Conservation (phyloP, 108 stramenopile species). For the Stephanodiscus triporus region DNA sequence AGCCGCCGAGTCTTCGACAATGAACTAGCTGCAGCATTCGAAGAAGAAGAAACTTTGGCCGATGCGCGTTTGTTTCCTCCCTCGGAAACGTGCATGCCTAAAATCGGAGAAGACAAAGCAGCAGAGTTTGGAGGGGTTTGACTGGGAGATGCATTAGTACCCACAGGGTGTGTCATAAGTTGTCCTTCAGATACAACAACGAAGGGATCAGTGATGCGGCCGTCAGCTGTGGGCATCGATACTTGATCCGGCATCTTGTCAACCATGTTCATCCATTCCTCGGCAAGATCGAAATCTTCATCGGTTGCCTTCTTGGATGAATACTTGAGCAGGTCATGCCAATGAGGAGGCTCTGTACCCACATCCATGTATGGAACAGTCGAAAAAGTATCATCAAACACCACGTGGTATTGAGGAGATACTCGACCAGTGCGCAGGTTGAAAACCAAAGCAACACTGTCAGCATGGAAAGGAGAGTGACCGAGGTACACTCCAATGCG, state of each 20-base stretch:
- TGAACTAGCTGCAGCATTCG: slow-evolving; percentile 7
- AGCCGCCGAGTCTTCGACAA: background rate
- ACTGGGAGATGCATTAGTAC: background rate
- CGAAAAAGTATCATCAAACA: too few relatives aligned
- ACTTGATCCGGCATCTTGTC: background rate
- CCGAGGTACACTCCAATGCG: slow-evolving; percentile 39
- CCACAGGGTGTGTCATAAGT: too few relatives aligned
- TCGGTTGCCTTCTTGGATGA: slow-evolving; percentile 9
- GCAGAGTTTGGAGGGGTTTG: background rate
- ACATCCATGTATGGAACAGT: slow-evolving; percentile 27
- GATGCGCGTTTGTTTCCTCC: slow-evolving; percentile 12
- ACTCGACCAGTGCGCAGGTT: too few relatives aligned
- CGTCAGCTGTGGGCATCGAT: background rate
- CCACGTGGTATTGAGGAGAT: too few relatives aligned
- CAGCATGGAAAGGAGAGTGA: slow-evolving; percentile 33
- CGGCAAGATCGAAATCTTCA: slow-evolving; percentile 12
- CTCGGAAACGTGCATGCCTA: slow-evolving; percentile 16
- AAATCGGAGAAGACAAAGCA: too few relatives aligned
- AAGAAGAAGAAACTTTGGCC: background rate
- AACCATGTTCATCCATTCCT: background rate
- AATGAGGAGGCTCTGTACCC: slow-evolving; percentile 28
- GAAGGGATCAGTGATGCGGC: slow-evolving; percentile 4
- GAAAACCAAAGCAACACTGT: slow-evolving; percentile 35
- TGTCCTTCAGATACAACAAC: too few relatives aligned
- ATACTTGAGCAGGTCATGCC: slow-evolving; percentile 18